Base-by-base conservation (phyloP, 495 filamentous ascomycete genomes). In the Xylaria scruposa region DNA sequence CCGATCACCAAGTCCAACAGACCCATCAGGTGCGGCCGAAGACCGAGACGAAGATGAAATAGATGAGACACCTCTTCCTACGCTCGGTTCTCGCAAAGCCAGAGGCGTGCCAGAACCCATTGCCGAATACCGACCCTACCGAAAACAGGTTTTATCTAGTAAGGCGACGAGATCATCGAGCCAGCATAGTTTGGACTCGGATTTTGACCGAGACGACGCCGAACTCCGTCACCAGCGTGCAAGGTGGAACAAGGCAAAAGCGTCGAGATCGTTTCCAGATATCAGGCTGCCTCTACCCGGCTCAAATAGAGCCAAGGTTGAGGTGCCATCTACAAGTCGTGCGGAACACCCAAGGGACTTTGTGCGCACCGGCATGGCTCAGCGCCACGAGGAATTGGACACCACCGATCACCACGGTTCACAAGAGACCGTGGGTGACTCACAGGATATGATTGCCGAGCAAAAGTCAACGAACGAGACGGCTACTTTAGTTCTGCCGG, bases 321-420 rank as follows among this genome's bases (percentile, higher is more conserved):
- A 83, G 58, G 80, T 85, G 0, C 82, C 83, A 26, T 80, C 81
- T 5, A 83, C 81, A 5, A 83, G 72, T 31, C 77, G 77, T 26
- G 75, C 75, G 54, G 77, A 71, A 65, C 29, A 56, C 19, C 26
- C 73, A 6, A 78, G 65, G 29, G 13, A 33, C 15, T 46, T 56
- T 21, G 62, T 44, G 24, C 66, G 13, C 47, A 74, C 53, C 5
- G n/a, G 68, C 62, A 10, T 73, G 5, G 67, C 70, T 15, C 78
- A 78, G 54, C 70, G 68, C 24, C 65, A 78, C 64, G 72, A 68
- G 38, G 63, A 78, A 33, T 13, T 9, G 38, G 13, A 58, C 40
- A 60, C 51, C 40, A 63, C 54, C 3, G 70, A 70, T 56, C 65
- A 78, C 24, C 36, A 63, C 26, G 76, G 64, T 56, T 75, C 72